A percentile compares a stretch with the other conserved stretches of the same genome.
Conservation (phyloP, 371 early-diverging fungal genomes). For the Fennellomyces sp. region DNA sequence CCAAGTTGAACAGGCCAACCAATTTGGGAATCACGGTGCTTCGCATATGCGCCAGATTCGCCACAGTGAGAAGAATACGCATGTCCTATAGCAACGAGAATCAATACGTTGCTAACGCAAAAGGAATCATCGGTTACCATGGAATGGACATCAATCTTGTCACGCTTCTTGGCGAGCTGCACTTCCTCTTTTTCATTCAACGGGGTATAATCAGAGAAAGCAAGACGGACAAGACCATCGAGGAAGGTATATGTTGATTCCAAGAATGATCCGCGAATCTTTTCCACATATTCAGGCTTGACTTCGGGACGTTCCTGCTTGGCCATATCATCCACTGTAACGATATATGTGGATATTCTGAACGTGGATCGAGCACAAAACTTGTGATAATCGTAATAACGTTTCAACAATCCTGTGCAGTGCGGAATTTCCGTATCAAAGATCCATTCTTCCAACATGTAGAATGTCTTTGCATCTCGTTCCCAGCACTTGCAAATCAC, state of each 20-base stretch:
- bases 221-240: conserved; percentile 73
- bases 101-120: conserved; percentile 14
- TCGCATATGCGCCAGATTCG: conserved; percentile 78
- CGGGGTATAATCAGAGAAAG: conserved; percentile 58
- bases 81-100: conserved; percentile 51
- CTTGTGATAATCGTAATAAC: conserved; percentile 75
- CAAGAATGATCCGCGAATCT: conserved; percentile 62
- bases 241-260: conserved; percentile 68
- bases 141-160: conserved; percentile 47
- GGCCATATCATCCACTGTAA: conserved; percentile 41
- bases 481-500: conserved; percentile 61
- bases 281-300: conserved; percentile 48
- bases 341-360: conserved; percentile 59
- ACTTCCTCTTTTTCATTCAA: conserved; percentile 43
- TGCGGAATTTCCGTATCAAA: conserved; percentile 75
- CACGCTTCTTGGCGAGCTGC: conserved; percentile 35
- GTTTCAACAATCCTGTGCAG: conserved; percentile 62
- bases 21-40: conserved; percentile 74
- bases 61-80: conserved; percentile 76
- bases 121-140: conserved; percentile 24
- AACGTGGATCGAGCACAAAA: conserved; percentile 68
- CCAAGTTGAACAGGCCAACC: conserved; percentile 67
- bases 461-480: conserved; percentile 79
- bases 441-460: conserved; percentile 86
- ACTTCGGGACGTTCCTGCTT: conserved; percentile 21